Evolutionary conservation across 2,329 filamentous ascomycete species (phyloP).

Genomic region (Aureobasidium melanogenum): DNA sequence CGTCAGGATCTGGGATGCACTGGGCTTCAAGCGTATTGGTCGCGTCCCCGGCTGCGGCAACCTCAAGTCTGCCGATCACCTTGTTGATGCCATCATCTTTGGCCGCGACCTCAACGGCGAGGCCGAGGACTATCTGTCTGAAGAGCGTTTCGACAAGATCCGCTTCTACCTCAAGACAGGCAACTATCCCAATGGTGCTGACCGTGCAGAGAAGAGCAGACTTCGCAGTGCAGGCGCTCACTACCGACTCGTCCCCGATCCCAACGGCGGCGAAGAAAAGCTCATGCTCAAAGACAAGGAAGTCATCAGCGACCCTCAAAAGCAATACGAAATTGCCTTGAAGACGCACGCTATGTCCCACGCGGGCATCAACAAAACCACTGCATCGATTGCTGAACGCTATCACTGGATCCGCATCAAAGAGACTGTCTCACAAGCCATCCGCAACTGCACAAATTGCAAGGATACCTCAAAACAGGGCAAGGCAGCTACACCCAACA

Average conservation of each 20-base stretch:
- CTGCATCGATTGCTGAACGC: constrained; percentile 82
- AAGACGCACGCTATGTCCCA: constrained; percentile 67
- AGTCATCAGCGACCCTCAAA: constrained; percentile 81
- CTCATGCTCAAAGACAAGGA: constrained; percentile 98
- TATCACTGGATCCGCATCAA: constrained; percentile 99
- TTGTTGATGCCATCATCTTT: constrained; percentile 45
- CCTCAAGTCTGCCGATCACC: constrained; percentile 37
- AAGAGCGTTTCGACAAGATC: constrained; percentile 98
- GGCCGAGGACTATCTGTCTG: constrained; percentile 74
- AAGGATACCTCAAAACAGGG: constrained; percentile 48
- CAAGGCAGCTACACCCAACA: background rate
- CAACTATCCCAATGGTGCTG: constrained; percentile 86
- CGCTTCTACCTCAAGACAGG: constrained; percentile 92
- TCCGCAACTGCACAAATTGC: constrained; percentile 83
- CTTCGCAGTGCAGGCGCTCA: constrained; percentile 89
- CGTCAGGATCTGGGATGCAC: constrained; percentile 82
- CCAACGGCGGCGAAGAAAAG: constrained; percentile 53
- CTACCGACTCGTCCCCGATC: constrained; percentile 64
- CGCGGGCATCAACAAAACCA: constrained; percentile 96
- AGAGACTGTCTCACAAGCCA: constrained; percentile 90
- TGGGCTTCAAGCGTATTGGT: constrained; percentile 88
- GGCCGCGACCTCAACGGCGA: constrained; percentile 55
- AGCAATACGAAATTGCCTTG: constrained; percentile 83
- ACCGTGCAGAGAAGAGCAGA: constrained; percentile 90
- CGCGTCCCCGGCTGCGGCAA: constrained; percentile 53